These are phyloP conservation scores for Ceratopteris richardii DNA, from an alignment of 75 land plant genomes.

Conservation along the genomic window DNA sequence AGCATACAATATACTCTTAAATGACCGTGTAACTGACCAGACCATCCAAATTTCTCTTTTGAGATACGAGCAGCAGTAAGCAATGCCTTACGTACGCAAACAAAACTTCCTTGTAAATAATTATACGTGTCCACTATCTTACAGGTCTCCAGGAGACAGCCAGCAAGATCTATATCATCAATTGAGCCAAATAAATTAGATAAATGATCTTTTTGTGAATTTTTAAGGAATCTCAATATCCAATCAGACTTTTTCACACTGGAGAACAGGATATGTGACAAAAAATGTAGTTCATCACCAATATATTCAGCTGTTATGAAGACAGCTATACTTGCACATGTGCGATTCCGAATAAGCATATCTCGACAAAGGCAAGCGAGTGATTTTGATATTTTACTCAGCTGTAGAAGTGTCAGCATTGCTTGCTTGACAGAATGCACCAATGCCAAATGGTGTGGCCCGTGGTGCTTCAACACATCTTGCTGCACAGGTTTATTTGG, in stretches of 20 bases:
- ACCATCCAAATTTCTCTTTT: constrained; percentile 32
- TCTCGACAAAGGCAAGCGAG: constrained; percentile 30
- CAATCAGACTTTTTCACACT: constrained; percentile 28
- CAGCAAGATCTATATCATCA: neutral
- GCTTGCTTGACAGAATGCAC: constrained; percentile 25
- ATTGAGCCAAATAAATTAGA: constrained; percentile 7
- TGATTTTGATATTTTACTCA: constrained; percentile 26
- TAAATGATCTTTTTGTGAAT: constrained; percentile 6
- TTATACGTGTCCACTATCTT: neutral
- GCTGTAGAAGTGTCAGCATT: constrained; percentile 12
- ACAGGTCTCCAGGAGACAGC: constrained; percentile 2
- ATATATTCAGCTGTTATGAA: constrained; percentile 31
- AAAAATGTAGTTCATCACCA: constrained; percentile 39
- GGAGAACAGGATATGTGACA: constrained; percentile 30
- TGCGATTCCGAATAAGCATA: constrained; percentile 20
- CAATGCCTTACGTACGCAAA: constrained; percentile 18
- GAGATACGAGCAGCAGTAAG: constrained; percentile 25
- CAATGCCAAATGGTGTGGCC: constrained; percentile 1
- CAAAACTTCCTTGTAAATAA: constrained; percentile 9
- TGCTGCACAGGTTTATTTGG: constrained; percentile 5
- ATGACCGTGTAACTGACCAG: constrained; percentile 33
- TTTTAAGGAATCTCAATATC: constrained; percentile 20
- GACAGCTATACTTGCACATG: constrained; percentile 30
- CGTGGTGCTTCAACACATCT: constrained; percentile 7
- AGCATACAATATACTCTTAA: constrained; percentile 38